Conservation (phyloP, 1,139 yeast species). For the Candida sp. region DNA sequence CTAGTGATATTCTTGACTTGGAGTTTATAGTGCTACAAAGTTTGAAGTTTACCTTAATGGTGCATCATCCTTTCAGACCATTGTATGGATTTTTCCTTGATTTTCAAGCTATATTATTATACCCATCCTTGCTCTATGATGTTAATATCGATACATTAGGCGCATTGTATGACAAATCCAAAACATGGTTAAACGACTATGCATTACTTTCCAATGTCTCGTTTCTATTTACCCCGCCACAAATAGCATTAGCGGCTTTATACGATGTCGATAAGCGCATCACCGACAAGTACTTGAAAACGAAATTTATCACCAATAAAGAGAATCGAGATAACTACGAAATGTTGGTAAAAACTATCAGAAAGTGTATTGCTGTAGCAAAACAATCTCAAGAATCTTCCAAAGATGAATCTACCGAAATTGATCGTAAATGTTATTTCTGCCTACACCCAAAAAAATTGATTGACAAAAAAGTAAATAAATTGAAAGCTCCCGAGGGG, state of each 20-base stretch:
- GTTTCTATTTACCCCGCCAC: constrained; percentile 88
- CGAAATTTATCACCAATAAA: constrained; percentile 42
- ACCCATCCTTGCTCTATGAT: constrained; percentile 32
- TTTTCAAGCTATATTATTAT: constrained; percentile 60
- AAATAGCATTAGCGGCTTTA: constrained; percentile 86
- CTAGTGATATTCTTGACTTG: constrained; percentile 66
- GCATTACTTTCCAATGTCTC: constrained; percentile 68
- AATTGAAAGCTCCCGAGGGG: constrained; percentile 7
- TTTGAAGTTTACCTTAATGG: constrained; percentile 72
- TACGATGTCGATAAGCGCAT: constrained; percentile 63
- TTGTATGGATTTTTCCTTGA: constrained; percentile 91
- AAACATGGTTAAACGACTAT: constrained; percentile 59
- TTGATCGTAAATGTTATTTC: constrained; percentile 62
- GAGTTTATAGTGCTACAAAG: constrained; percentile 78
- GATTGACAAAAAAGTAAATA: constrained; percentile 38
- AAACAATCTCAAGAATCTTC: constrained; percentile 42
- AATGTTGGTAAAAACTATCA: constrained; percentile 40
- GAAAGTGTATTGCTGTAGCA: constrained; percentile 48
- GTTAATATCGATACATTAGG: constrained; percentile 44
- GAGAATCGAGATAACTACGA: constrained; percentile 31
- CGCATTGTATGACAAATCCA: constrained; percentile 64
- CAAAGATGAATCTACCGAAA: constrained; percentile 57
- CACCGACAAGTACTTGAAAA: constrained; percentile 60
- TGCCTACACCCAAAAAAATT: constrained; percentile 56
- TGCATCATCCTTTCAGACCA: constrained; percentile 86